Base-by-base conservation (phyloP, 2,329 filamentous ascomycete species). In the Sporothrix protearum region DNA sequence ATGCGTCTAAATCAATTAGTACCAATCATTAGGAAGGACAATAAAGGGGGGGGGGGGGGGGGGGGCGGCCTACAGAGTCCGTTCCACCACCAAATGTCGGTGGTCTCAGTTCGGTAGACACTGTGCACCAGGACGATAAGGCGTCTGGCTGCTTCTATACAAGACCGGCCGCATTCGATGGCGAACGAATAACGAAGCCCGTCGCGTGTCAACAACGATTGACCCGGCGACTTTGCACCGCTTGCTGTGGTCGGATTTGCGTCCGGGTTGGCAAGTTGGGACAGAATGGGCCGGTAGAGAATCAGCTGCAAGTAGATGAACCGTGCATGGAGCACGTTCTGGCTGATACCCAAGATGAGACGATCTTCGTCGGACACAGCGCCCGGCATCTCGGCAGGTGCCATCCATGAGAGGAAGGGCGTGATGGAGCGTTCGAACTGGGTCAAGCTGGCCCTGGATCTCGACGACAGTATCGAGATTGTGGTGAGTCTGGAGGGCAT, bases 41-140 rank as follows among this genome's bases (percentile, higher is more conserved):
- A 9, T 6, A 6, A 10, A n/a, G 9, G 19, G 4, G 36, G 14
- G 19, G 14, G 22, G 1, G 42, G 16, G 14, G 9, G 19, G 4
- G 36, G 14, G 19, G 14, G 22, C 1, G 42, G 16, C 71, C 8
- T 36, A 72, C 71, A 73, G 14, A 73, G 47, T 10, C 59, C 72
- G 19, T 73, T 73, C 72, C 72, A 73, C 72, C 72, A 73, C 72
- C 72, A 73, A 19, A 69, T 68, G 25, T 69, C 70, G 1, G 70
- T 66, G 33, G 55, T 55, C 25, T 71, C 67, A 3, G 67, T 70
- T 10, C 51, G 33, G 36, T 73, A 73, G 36, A 53, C 70, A 3
- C 39, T 30, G 63, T 73, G 68, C 6, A 73, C 68, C 12, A 72
- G 30, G 14, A 33, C 42, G 9, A 73, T 70, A 16, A 73, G 55